Evolutionary conservation across 495 filamentous ascomycete genomes (phyloP).

Genomic region (Aspergillus mulundensis): DNA sequence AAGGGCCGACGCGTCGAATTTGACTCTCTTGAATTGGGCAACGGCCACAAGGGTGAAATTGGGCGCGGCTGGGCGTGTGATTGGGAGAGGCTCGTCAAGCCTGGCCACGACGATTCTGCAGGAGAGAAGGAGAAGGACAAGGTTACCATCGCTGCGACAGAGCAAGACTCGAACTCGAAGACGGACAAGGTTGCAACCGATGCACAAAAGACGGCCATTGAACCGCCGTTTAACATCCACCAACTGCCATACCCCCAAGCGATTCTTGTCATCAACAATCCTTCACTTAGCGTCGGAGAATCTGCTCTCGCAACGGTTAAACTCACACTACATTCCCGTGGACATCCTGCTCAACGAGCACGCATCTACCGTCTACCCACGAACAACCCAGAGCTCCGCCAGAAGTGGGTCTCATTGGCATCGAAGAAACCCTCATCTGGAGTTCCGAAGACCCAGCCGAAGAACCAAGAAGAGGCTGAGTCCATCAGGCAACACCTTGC

Average conservation of each 20-base stretch:
- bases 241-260: conserved; percentile 13
- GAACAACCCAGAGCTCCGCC: conserved; percentile 39
- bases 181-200: conserved; percentile 1
- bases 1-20: conserved; percentile 78
- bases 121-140: conserved; percentile 14
- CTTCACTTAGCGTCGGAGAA: conserved; percentile 10
- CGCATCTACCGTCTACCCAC: conserved; percentile 70
- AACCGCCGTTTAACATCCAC: conserved; percentile 32
- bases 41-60: conserved; percentile 74
- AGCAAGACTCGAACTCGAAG: background rate
- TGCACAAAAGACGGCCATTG: background rate
- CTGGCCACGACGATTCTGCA: conserved; percentile 5
- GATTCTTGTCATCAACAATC: conserved; percentile 11
- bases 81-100: conserved; percentile 63
- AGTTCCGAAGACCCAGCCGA: conserved; percentile 3
- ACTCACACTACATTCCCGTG: conserved; percentile 55
- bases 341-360: conserved; percentile 57
- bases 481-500: conserved; percentile 47
- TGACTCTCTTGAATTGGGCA: conserved; percentile 69
- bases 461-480: conserved; percentile 29
- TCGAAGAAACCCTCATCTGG: conserved; percentile 8
- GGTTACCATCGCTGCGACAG: conserved; percentile 8
- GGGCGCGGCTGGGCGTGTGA: conserved; percentile 85
- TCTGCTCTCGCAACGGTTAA: conserved; percentile 53
- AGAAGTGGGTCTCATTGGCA: conserved; percentile 49